Evolutionary conservation across 2,329 filamentous ascomycete species (phyloP), one percentile per base, ranked within the genome.

Genomic region (Colletotrichum kahawae): DNA sequence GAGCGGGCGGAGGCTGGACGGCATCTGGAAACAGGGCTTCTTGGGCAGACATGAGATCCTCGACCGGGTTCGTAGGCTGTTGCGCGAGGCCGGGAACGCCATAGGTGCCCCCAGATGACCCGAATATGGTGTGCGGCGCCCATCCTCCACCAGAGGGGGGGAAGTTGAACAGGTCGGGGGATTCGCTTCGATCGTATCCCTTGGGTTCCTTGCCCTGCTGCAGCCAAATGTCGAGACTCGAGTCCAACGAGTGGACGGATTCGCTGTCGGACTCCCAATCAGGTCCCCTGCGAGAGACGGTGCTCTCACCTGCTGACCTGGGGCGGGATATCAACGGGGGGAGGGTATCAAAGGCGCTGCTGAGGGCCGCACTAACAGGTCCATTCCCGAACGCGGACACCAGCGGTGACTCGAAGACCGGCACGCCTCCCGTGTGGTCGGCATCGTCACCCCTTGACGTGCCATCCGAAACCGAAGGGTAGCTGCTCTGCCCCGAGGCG

Each of bases 171-270:
- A 91, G 82, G 71, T 91, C 90, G 0, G 90, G 90, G 5, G 89
- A 90, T 1, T 78, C 77, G 31, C 82, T 80, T 0, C 56, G 31
- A 1, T 34, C 70, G 4, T 31, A 21, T 9, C 79, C 79, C 62
- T 88, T 88, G 36, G 86, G 68, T 88, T 89, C 79, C 90, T 89
- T 8, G 86, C 75, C 75, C 34, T 77, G 76, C 54, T 77, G 87
- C 82, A 92, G 86, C 90, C 90, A 92, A 29, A 90, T 89, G 69
- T 92, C 90, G 7, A 89, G 85, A 74, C 87, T 89, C 1, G 88
- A 90, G 1, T 87, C 83, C 5, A 87, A 79, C 3, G 88, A 90
- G 33, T 79, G 82, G 3, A 81, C 78, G 6, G 86, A 82, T 18
- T 86, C 84, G n/a, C 83, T 84, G 18, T 87, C 86, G 5, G 83